Evolutionary conservation across 2,329 filamentous ascomycete genomes (phyloP), one percentile per base, ranked within the genome.

Genomic region (Neoarthrinium moseri): DNA sequence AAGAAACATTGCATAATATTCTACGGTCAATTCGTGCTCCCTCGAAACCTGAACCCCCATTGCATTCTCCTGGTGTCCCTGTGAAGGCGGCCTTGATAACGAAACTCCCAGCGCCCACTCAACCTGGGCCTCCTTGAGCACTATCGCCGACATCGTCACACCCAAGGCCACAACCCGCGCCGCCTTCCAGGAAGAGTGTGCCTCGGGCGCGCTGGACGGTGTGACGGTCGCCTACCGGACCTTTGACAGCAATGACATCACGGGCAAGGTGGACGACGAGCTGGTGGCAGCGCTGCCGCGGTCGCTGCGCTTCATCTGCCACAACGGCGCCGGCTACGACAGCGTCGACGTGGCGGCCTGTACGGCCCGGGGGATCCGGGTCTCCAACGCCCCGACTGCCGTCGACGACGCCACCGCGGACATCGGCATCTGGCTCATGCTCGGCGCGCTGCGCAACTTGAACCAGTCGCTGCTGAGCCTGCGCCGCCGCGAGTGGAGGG

Each of bases 331-430:
- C 46, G 91, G 91, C 29, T 95, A 95, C 67, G 90, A 95, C 65
- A 86, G 91, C 64, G 75, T 95, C 51, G 84, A 91, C 63, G 74
- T 91, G 7, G 64, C 78, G 37, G 85, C 86, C 30, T 92, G 88
- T 71, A 86, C 82, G 8, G 71, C 73, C 1, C 81, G 81, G 43
- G 72, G 73, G 20, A 77, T 95, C 52, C 76, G 72, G 33, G 86
- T 95, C 26, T 90, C 87, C 52, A 94, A 95, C 66, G 85, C 87
- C 1, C 90, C 89, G n/a, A 84, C 80, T 0, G 86, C 87, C 22
- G 87, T 91, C 34, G 84, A 94, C 64, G 87, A 94, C 62, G 82
- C 89, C 29, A 95, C 90, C 0, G 90, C 90, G 46, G 90, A 95
- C 64, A 77, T 83, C 6, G 86, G 80, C 58, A 83, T 95, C 61